Conservation (phyloP, 805 yeast species). For the Candida ponderosae region DNA sequence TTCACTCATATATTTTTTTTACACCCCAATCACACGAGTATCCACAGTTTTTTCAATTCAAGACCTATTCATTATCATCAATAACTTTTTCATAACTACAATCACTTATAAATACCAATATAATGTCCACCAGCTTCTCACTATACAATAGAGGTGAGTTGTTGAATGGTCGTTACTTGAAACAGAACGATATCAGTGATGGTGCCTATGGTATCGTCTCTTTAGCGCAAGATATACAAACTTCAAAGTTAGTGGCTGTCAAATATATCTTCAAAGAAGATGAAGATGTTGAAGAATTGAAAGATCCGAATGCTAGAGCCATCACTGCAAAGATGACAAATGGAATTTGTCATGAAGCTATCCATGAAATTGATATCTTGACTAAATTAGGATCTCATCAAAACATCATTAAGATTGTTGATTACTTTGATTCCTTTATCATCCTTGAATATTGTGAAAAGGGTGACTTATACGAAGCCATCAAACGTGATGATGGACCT, state of each 20-base stretch:
- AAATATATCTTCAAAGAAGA: conserved; percentile 69
- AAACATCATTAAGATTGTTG: conserved; percentile 53
- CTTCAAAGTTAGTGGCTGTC: conserved; percentile 63
- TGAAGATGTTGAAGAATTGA: conserved; percentile 24
- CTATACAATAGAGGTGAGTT: conserved; percentile 39
- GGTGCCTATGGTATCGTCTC: conserved; percentile 94
- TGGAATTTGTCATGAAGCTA: conserved; percentile 46
- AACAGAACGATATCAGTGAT: conserved; percentile 71
- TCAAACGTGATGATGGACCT: conserved; percentile 55
- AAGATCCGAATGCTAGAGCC: conserved; percentile 24
- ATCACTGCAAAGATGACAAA: conserved; percentile 27
- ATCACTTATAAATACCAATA: neutral
- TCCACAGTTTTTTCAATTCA: too few species aligned
- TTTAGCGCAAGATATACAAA: conserved; percentile 61
- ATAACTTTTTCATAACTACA: too few species aligned
- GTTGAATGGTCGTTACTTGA: conserved; percentile 55
- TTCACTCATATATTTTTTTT: too few species aligned
- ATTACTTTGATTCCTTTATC: conserved; percentile 59
- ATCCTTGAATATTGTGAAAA: conserved; percentile 79
- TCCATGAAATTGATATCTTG: conserved; percentile 62
- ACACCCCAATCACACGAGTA: too few species aligned
- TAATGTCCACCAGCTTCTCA: conserved; percentile 24
- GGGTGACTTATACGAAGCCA: conserved; percentile 82
- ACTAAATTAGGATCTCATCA: conserved; percentile 50
- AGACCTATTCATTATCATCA: too few species aligned